These are phyloP conservation scores for Nakazawaea peltata DNA, from an alignment of 805 yeast species.

Conservation along the genomic window DNA sequence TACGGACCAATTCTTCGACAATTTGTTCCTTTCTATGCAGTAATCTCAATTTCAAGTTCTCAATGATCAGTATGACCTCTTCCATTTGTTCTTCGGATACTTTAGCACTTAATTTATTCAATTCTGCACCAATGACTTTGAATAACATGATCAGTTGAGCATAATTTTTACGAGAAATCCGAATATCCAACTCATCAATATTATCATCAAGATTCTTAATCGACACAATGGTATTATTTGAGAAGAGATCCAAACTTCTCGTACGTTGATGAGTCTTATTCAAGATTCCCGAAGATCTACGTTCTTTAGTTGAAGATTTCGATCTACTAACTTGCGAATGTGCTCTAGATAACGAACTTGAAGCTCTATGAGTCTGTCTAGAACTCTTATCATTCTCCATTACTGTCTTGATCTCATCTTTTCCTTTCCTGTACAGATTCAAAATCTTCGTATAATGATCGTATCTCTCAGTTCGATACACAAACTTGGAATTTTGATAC, in stretches of 20 bases:
- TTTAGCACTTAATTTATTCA: slow-evolving; percentile 12
- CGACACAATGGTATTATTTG: slow-evolving; percentile 11
- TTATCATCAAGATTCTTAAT: slow-evolving; percentile 49
- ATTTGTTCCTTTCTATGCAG: slow-evolving; percentile 9
- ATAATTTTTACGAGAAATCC: slow-evolving; percentile 53
- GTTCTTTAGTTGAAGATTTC: slow-evolving; percentile 17
- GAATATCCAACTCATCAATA: slow-evolving; percentile 63
- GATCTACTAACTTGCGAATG: slow-evolving; percentile 9
- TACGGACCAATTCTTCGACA: slow-evolving; percentile 2
- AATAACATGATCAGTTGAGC: slow-evolving; percentile 29
- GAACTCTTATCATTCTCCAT: slow-evolving; percentile 36
- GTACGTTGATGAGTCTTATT: slow-evolving; percentile 51
- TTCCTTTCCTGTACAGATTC: slow-evolving; percentile 52
- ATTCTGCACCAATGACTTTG: slow-evolving; percentile 12
- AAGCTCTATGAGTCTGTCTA: slow-evolving; percentile 24
- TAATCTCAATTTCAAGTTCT: slow-evolving; percentile 12
- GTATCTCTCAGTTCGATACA: slow-evolving; percentile 52
- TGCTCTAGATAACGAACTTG: slow-evolving; percentile 1
- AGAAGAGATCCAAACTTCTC: slow-evolving; percentile 35
- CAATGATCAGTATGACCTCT: slow-evolving; percentile 28
- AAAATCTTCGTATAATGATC: slow-evolving; percentile 50
- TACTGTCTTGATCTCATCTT: slow-evolving; percentile 50
- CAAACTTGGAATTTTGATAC: slow-evolving; percentile 26
- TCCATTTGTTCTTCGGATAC: slow-evolving; percentile 15
- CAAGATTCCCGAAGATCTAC: slow-evolving; percentile 12